Conservation (phyloP, 495 filamentous ascomycete species). For the Penicillium maclennaniae region DNA sequence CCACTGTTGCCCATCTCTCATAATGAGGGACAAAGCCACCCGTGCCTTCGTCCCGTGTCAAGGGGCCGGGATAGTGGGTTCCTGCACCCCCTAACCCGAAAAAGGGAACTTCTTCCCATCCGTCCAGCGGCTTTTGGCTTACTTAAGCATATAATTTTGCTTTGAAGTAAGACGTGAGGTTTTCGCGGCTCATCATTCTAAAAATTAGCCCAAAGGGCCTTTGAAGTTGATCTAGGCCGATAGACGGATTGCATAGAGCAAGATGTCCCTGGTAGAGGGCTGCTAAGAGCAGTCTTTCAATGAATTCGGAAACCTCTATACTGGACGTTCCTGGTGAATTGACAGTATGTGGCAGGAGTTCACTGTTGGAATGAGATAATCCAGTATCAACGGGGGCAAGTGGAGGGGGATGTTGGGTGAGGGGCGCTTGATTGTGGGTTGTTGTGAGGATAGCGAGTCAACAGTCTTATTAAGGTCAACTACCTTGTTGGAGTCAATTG, state of each 20-base stretch:
- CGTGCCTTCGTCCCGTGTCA: constrained; percentile 21
- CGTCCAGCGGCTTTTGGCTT: constrained; percentile 39
- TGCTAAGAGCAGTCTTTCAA: constrained; percentile 61
- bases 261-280: constrained; percentile 56
- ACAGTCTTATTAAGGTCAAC: too few species aligned
- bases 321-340: constrained; percentile 38
- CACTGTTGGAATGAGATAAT: background rate
- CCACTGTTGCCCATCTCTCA: constrained; percentile 28
- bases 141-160: constrained; percentile 23
- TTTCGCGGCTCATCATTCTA: constrained; percentile 48
- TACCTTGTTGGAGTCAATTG: background rate
- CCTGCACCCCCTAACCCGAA: constrained; percentile 63
- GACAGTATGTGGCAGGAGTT: background rate
- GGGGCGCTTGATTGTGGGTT: background rate
- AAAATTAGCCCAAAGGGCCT: constrained; percentile 65
- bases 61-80: constrained; percentile 56
- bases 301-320: constrained; percentile 50
- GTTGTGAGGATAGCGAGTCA: background rate
- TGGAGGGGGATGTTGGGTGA: background rate
- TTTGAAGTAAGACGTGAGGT: constrained; percentile 44
- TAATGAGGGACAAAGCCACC: constrained; percentile 23
- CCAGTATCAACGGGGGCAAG: background rate
- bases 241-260: constrained; percentile 50
- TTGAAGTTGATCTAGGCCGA: constrained; percentile 46
- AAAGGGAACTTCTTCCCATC: constrained; percentile 57